phyloP scores from a whole-genome alignment of 176 grass and related monocot genomes.

The Triticum timopheevii region DNA sequence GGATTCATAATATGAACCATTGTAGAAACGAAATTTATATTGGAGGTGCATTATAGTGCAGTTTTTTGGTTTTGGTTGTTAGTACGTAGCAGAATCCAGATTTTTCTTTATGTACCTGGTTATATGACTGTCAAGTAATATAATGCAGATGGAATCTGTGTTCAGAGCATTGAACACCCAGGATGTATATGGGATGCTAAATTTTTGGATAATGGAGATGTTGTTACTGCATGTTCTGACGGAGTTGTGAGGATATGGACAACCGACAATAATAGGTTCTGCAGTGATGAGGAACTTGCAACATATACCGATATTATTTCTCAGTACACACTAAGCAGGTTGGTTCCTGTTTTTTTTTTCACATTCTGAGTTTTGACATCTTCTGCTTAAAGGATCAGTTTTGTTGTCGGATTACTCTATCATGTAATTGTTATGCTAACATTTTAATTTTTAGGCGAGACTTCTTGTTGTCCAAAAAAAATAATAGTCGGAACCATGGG shows the following conservation, averaged over 20 bases:
- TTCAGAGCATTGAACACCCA: constrained; percentile 92
- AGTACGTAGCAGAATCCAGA: background rate
- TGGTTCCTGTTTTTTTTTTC: constrained; percentile 4
- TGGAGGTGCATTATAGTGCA: background rate
- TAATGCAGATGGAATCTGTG: constrained; percentile 78
- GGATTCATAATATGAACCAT: background rate
- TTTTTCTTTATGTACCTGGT: background rate
- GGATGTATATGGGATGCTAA: constrained; percentile 94
- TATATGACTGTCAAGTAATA: constrained; percentile 19
- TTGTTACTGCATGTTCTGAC: constrained; percentile 93
- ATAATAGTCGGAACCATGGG: background rate
- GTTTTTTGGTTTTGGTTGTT: background rate
- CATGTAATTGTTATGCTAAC: background rate
- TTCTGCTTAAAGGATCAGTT: background rate
- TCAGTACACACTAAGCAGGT: constrained; percentile 70
- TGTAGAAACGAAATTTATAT: constrained; percentile 1
- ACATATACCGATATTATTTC: constrained; percentile 76
- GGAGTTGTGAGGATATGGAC: constrained; percentile 80
- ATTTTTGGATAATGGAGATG: constrained; percentile 90
- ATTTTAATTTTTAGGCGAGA: background rate
- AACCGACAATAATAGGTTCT: constrained; percentile 43
- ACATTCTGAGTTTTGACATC: background rate
- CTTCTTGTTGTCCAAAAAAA: background rate
- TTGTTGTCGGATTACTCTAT: background rate
- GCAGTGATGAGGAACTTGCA: constrained; percentile 63